phyloP scores from a whole-genome alignment of 306 rosid genomes.

The Lotus japonicus region DNA sequence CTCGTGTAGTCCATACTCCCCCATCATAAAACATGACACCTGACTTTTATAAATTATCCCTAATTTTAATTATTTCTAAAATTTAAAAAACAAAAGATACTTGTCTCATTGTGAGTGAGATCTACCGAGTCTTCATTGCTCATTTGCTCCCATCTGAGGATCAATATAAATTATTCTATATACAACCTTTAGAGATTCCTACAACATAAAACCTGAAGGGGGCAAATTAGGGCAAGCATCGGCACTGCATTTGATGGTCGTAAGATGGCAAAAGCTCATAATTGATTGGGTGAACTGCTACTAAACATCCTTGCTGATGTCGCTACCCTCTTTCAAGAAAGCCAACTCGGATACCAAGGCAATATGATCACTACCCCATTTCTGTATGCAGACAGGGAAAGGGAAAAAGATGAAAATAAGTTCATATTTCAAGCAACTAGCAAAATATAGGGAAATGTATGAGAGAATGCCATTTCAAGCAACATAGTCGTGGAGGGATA shows the following conservation, averaged over 20 bases:
- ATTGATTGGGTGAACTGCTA: conserved; percentile 5
- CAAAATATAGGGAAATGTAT: not conserved
- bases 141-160: not conserved
- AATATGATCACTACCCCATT: conserved; percentile 97
- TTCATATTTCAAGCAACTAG: not conserved
- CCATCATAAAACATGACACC: too few species aligned
- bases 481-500: not conserved
- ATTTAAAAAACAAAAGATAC: too few species aligned
- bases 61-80: too few species aligned
- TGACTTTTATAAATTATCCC: too few species aligned
- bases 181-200: not conserved
- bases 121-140: too few species aligned
- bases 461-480: not conserved
- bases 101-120: too few species aligned
- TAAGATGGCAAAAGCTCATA: not conserved
- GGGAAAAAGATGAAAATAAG: not conserved
- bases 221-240: not conserved
- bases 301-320: conserved; percentile 9
- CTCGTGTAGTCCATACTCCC: too few species aligned
- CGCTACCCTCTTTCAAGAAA: conserved; percentile 28
- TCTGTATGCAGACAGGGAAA: conserved; percentile 37
- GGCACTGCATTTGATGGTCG: conserved; percentile 4
- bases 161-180: not conserved
- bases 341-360: conserved; percentile 82
- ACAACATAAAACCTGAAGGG: not conserved